Conservation (phyloP, 1,139 yeast species). For the Suhomyces chickasaworum region DNA sequence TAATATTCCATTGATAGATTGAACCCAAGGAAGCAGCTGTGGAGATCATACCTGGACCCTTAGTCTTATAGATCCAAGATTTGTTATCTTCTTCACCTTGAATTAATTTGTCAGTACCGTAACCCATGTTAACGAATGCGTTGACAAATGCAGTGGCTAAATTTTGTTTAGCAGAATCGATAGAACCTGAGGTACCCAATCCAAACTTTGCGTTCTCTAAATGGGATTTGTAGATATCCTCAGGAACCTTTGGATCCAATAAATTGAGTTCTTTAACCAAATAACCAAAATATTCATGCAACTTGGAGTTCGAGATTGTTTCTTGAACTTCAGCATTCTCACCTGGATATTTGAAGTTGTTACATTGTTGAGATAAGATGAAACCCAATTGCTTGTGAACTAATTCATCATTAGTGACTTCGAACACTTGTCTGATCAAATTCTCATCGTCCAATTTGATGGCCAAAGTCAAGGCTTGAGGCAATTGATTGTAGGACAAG, state of each 20-base stretch:
- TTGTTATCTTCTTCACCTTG: slow-evolving; percentile 71
- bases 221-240: slow-evolving; percentile 91
- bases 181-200: slow-evolving; percentile 59
- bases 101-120: slow-evolving; percentile 79
- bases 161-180: slow-evolving; percentile 94
- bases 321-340: slow-evolving; percentile 82
- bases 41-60: slow-evolving; percentile 90
- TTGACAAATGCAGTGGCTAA: slow-evolving; percentile 95
- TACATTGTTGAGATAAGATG: slow-evolving; percentile 84
- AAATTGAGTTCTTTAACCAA: slow-evolving; percentile 85
- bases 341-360: slow-evolving; percentile 64
- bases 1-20: slow-evolving; percentile 86
- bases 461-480: slow-evolving; percentile 90
- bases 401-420: slow-evolving; percentile 66
- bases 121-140: slow-evolving; percentile 88
- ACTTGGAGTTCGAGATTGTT: slow-evolving; percentile 76
- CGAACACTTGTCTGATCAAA: slow-evolving; percentile 77
- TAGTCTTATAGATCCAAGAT: slow-evolving; percentile 90
- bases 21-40: slow-evolving; percentile 93
- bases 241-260: slow-evolving; percentile 89
- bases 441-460: slow-evolving; percentile 83
- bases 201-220: slow-evolving; percentile 70
- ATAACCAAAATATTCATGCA: slow-evolving; percentile 79
- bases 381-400: slow-evolving; percentile 90
- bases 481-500: slow-evolving; percentile 72